phyloP scores from a whole-genome alignment of 2,329 filamentous ascomycete genomes.

The Diplocarpon mali region DNA sequence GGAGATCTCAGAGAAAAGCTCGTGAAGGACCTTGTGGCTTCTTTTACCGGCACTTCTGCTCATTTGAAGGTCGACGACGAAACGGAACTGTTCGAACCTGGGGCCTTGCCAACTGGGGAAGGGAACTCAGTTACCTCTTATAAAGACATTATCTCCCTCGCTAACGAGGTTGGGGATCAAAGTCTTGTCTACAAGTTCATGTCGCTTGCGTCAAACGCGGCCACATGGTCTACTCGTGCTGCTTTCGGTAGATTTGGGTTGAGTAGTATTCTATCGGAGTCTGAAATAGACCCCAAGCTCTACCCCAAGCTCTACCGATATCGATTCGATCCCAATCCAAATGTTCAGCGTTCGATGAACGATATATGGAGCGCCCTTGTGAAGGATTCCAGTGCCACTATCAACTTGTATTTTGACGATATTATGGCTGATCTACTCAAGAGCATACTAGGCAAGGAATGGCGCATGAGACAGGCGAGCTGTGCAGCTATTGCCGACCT shows the following conservation, averaged over 20 bases:
- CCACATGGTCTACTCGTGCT: conserved; percentile 93
- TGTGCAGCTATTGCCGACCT: conserved; percentile 84
- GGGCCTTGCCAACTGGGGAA: conserved; percentile 80
- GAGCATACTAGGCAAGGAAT: conserved; percentile 82
- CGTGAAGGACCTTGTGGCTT: conserved; percentile 76
- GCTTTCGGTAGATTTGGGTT: conserved; percentile 92
- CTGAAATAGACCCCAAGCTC: conserved; percentile 79
- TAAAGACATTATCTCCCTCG: conserved; percentile 90
- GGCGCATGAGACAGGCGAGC: conserved; percentile 85
- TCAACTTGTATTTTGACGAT: conserved; percentile 73
- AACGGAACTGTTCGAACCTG: conserved; percentile 87
- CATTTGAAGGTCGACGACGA: conserved; percentile 78
- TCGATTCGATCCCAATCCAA: conserved; percentile 86
- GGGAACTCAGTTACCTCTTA: conserved; percentile 88
- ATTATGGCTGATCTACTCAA: conserved; percentile 82
- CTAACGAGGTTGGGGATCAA: conserved; percentile 93
- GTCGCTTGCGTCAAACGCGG: conserved; percentile 90
- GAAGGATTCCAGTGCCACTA: conserved; percentile 67
- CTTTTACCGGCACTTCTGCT: conserved; percentile 69
- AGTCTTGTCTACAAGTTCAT: conserved; percentile 98
- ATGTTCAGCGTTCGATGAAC: conserved; percentile 91
- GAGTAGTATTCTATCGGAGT: conserved; percentile 83
- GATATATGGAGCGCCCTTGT: conserved; percentile 97
- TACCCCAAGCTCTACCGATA: conserved; percentile 94
- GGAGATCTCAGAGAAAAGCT: conserved; percentile 68